phyloP scores from a whole-genome alignment of 2,329 filamentous ascomycete species.

The Sarocladium strictum region DNA sequence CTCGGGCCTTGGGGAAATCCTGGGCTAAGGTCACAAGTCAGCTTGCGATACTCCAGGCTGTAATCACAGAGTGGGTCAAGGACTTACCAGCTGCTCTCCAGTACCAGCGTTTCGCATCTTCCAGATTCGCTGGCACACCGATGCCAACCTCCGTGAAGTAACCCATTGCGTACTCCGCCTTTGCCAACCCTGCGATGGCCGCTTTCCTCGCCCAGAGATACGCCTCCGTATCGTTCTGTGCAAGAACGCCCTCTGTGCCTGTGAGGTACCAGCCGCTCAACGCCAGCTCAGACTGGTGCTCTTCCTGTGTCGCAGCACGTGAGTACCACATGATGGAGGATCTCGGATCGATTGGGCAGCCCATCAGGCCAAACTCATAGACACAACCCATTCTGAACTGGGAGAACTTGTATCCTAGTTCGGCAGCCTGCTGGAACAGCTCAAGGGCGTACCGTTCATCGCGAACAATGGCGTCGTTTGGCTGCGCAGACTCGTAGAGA shows the following conservation, averaged over 20 bases:
- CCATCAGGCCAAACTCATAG: constrained; percentile 83
- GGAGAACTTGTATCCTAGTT: constrained; percentile 90
- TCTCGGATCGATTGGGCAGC: constrained; percentile 74
- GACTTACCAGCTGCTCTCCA: constrained; percentile 90
- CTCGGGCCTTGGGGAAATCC: constrained; percentile 88
- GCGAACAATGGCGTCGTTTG: constrained; percentile 67
- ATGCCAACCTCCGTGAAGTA: constrained; percentile 97
- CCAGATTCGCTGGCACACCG: constrained; percentile 75
- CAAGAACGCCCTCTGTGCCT: constrained; percentile 77
- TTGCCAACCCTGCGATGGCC: constrained; percentile 77
- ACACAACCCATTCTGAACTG: constrained; percentile 85
- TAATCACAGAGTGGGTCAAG: constrained; percentile 6
- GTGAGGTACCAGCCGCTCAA: constrained; percentile 94
- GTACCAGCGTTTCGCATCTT: constrained; percentile 98
- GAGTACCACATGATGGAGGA: constrained; percentile 93
- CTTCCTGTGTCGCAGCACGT: constrained; percentile 81
- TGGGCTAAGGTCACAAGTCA: constrained; percentile 55
- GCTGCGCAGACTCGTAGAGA: constrained; percentile 56
- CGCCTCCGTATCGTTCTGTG: constrained; percentile 91
- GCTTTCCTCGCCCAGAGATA: constrained; percentile 97
- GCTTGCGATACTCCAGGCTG: constrained; percentile 20
- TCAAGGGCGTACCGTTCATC: constrained; percentile 78
- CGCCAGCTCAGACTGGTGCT: constrained; percentile 86
- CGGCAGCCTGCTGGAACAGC: constrained; percentile 78
- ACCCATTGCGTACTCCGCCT: constrained; percentile 95